These are phyloP conservation scores for Xylaria cubensis DNA, from an alignment of 495 filamentous ascomycete genomes.

Conservation along the genomic window DNA sequence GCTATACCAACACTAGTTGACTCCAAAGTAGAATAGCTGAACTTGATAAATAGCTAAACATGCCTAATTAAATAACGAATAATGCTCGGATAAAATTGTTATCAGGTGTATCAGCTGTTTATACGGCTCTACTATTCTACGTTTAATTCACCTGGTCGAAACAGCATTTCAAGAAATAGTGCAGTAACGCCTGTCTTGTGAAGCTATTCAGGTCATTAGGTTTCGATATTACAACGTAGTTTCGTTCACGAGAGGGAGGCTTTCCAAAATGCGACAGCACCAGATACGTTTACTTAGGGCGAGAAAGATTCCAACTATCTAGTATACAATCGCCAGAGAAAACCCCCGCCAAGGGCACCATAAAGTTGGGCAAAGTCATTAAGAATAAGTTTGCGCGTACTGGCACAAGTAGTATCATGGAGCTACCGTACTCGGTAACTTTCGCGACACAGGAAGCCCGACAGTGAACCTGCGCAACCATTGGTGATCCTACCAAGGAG, in stretches of 20 bases:
- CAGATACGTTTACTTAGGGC: background rate
- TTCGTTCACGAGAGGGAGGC: background rate
- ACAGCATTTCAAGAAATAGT: too few relatives aligned
- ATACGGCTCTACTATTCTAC: too few relatives aligned
- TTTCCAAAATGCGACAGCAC: constrained; percentile 7
- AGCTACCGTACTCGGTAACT: background rate
- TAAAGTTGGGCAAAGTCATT: background rate
- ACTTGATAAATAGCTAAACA: too few relatives aligned
- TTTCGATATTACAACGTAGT: too few relatives aligned
- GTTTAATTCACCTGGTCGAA: too few relatives aligned
- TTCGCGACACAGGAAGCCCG: background rate
- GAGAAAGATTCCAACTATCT: constrained; percentile 9
- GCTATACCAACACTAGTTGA: too few relatives aligned
- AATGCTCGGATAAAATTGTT: too few relatives aligned
- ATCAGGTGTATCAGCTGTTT: too few relatives aligned
- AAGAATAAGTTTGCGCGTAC: background rate
- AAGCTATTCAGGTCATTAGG: too few relatives aligned
- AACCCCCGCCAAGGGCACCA: background rate
- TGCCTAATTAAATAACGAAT: too few relatives aligned
- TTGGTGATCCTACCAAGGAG: background rate
- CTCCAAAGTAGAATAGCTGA: too few relatives aligned
- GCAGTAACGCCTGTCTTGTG: too few relatives aligned
- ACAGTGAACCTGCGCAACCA: background rate
- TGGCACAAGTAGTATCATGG: background rate
- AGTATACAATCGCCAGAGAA: constrained; percentile 8